Evolutionary conservation across 768 basidiomycete genomes (phyloP), one percentile per base, ranked within the genome.

Genomic region (Lentinula guzmanii): DNA sequence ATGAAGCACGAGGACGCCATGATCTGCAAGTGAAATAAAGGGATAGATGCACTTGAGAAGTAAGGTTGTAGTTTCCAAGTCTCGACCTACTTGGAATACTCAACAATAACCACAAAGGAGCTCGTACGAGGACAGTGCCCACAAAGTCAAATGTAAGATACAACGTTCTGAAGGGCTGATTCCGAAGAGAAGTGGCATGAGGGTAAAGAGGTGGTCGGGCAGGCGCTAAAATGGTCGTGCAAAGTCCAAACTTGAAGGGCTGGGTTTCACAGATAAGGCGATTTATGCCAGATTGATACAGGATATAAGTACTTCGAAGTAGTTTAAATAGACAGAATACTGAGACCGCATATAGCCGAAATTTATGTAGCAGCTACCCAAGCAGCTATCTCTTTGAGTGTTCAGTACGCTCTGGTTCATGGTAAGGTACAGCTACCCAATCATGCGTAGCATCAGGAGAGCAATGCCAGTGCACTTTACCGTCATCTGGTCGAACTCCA

Each of bases 381-480:
- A 41, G 74, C 67, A 6, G 78, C 80, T 60, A 87, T 82, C 4
- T 72, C 79, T 60, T 75, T 72, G 18, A 83, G 69, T 1, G 81
- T 77, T 78, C 68, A 3, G 75, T 76, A 62, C 83, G 73, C 69
- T 85, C 83, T 3, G 84, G 82, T 62, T 84, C 81, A 64, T 80
- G 77, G 75, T 77, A 82, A 1, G 63, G 43, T 51, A 87, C 79
- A 18, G 75, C 68, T 11, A 86, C 57, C 67, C 80, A 82, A 59
- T 85, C 84, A 68, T 87, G 86, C 11, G 83, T 64, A 2, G 70
- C 80, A 68, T 86, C 84, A 18, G 75, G 72, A 2, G 74, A 78
- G 65, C 84, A 84, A 45, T 79, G 71, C 61, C 78, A 84, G 18
- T 69, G 72, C 10, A 85, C 76, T 57, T 76, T 76, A 37, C 75